Evolutionary conservation across 1,139 yeast genomes (phyloP), one percentile per base, ranked within the genome.

Genomic region (Spathaspora sp.): DNA sequence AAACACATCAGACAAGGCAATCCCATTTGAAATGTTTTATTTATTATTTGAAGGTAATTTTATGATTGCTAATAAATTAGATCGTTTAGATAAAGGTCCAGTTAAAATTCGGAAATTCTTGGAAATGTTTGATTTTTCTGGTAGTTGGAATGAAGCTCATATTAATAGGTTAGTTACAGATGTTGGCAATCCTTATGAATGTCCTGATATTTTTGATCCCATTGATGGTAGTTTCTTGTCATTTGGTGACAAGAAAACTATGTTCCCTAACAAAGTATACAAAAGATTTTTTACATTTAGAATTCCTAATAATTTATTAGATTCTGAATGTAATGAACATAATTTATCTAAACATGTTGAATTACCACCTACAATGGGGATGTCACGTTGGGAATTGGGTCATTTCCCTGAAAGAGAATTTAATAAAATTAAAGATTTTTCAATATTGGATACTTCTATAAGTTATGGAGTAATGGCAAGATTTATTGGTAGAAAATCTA

Each of bases 61-160:
- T 36, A 51, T 53, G 47, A 53, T 65, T 31, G 41, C 54, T 8
- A 51, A 55, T 47, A 11, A 33, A 6, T 45, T 42, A 23, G 47
- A 54, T 47, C 23, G 38, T 3, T 23, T 31, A 10, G 53, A 51
- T 15, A 50, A 46, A 27, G 50, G 46, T 11, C 64, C 60, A 11
- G 51, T 56, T 2, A 51, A 47, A 23, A 50, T 47, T 37, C 42
- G 50, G 23, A 54, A 53, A 16, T 54, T 53, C 43, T 56, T 74
- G 50, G 74, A 74, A 49, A 73, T 74, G 78, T 71, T 68, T 54
- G 79, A 74, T 52, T 72, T 72, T 47, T 59, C 63, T 38, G 78
- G 75, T 2, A 65, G 74, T 34, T 72, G 68, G 66, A 65, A 67
- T 49, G 59, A 57, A 31, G 68, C 62, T 1, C 53, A 59, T 38